A percentile compares a stretch with the other conserved stretches of the same genome.
Evolutionary conservation across 495 filamentous ascomycete species (phyloP).

Genomic region (Hypomontagnella submonticulosa): DNA sequence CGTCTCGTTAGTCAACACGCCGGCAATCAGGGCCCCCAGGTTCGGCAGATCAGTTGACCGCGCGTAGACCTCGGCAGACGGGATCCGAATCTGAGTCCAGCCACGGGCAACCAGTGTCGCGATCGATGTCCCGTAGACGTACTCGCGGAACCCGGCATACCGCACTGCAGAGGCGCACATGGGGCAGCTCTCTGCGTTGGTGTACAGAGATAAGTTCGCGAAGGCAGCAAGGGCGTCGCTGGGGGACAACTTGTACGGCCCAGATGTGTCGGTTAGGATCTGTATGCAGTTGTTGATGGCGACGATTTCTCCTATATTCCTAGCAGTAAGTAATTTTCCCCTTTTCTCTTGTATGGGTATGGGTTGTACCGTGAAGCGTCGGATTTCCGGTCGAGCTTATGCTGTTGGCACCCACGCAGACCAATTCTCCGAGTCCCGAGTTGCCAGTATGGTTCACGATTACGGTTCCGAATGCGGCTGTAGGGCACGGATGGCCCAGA

Average conservation of each 20-base stretch:
- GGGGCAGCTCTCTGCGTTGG: constrained; percentile 66
- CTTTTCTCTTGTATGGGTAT: background rate
- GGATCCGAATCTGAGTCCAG: constrained; percentile 63
- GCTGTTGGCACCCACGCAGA: constrained; percentile 60
- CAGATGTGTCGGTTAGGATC: constrained; percentile 58
- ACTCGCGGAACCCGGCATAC: constrained; percentile 65
- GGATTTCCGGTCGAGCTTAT: constrained; percentile 57
- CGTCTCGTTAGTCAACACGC: constrained; percentile 62
- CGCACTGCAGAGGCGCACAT: constrained; percentile 69
- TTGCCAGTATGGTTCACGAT: constrained; percentile 64
- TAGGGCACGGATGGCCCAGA: constrained; percentile 61
- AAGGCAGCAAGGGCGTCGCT: constrained; percentile 57
- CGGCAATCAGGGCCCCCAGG: constrained; percentile 50
- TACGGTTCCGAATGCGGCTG: constrained; percentile 61
- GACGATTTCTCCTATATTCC: constrained; percentile 59
- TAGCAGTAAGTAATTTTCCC: background rate
- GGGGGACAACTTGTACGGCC: constrained; percentile 55
- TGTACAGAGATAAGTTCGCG: constrained; percentile 62
- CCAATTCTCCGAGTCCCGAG: constrained; percentile 52
- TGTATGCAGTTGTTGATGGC: constrained; percentile 64
- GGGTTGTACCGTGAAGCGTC: constrained; percentile 56
- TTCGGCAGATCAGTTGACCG: constrained; percentile 53
- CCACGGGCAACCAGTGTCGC: constrained; percentile 55
- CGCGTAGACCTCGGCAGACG: constrained; percentile 58
- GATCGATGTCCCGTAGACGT: constrained; percentile 65